A percentile compares a stretch with the other conserved stretches of the same genome.
phyloP scores from a whole-genome alignment of 2,329 filamentous ascomycete species.

The Aspergillus novofumigatus region DNA sequence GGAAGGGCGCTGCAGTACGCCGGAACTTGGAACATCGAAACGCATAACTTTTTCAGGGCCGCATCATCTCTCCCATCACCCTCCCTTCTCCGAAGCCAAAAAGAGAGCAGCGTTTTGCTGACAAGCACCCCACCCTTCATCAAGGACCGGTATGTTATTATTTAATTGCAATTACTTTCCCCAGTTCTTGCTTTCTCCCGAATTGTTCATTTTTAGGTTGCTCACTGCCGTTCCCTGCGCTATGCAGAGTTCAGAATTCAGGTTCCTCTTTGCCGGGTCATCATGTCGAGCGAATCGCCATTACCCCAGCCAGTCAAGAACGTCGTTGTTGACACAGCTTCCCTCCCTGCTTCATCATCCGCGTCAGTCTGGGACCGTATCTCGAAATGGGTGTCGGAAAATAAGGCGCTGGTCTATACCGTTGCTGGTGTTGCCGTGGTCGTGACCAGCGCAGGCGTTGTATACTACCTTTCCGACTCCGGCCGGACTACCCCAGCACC shows the following conservation, averaged over 20 bases:
- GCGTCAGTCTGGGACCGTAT: conserved; percentile 83
- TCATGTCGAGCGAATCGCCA: conserved; percentile 39
- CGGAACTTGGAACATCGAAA: conserved; percentile 15
- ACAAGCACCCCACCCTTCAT: conserved; percentile 10
- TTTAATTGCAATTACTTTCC: conserved; percentile 1
- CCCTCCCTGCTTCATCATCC: conserved; percentile 46
- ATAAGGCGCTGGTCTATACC: conserved; percentile 93
- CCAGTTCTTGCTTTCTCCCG: neutral
- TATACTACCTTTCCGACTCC: conserved; percentile 76
- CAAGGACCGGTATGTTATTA: conserved; percentile 17
- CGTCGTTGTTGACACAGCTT: conserved; percentile 38
- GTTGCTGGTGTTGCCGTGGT: conserved; percentile 92
- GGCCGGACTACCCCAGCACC: conserved; percentile 39
- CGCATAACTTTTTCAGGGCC: conserved; percentile 36
- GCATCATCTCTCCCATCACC: conserved; percentile 28
- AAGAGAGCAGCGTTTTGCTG: conserved; percentile 14
- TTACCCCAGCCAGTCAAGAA: conserved; percentile 34
- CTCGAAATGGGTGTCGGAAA: conserved; percentile 87
- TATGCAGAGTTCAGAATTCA: conserved; percentile 12
- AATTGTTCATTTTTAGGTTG: conserved; percentile 3
- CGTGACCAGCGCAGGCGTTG: conserved; percentile 82
- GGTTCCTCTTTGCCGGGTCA: conserved; percentile 22
- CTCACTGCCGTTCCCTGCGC: neutral
- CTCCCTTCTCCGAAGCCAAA: conserved; percentile 10
- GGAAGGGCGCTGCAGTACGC: conserved; percentile 14